Base-by-base conservation (phyloP, 176 grass and related monocot species). In the Carex myosuroides region DNA sequence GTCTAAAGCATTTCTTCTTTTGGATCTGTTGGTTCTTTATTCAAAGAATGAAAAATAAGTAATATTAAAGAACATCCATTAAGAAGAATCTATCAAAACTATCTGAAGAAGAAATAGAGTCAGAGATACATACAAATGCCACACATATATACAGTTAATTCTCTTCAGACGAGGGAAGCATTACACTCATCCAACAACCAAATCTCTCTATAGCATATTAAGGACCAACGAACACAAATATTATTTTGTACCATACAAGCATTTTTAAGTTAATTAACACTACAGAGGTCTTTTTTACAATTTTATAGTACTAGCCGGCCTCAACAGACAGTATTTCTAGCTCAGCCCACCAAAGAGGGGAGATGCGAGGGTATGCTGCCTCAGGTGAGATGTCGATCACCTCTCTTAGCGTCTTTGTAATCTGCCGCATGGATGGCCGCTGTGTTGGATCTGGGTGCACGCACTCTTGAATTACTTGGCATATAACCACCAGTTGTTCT, bases 301-400 rank as follows among this genome's bases (percentile, higher is more conserved):
- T 9, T 65, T 68, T 83, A 68, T 24, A 83, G 63, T 68, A 83
- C 85, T 90, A 93, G 82, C 73, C 91, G 37, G 91, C 88, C 81
- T 98, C 91, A 57, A 91, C 86, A 18, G 95, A 94, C 12, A 98
- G 80, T 85, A 98, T 81, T 89, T 94, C 95, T 54, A 98, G 91
- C 86, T 98, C 95, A 10, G 95, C 95, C 95, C 95, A 98, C 95
- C 95, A 94, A 30, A 98, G 95, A 16, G 95, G 95, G 24, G 92
- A 89, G 24, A 93, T 85, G 75, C 95, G 91, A 5, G 95, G 92
- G 41, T 80, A 78, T 5, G 95, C 95, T 59, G 86, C 86, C 60
- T 98, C 95, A 0, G 95, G 95, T n/a, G 91, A 86, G 83, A 98
- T 87, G 61, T 59, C 60, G 26, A 94, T 84, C 35, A 81, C 53